Percentiles rank a stretch among this genome's conserved stretches.
Conservation (phyloP, 805 yeast genomes). For the Kazachstania bromeliacearum region DNA sequence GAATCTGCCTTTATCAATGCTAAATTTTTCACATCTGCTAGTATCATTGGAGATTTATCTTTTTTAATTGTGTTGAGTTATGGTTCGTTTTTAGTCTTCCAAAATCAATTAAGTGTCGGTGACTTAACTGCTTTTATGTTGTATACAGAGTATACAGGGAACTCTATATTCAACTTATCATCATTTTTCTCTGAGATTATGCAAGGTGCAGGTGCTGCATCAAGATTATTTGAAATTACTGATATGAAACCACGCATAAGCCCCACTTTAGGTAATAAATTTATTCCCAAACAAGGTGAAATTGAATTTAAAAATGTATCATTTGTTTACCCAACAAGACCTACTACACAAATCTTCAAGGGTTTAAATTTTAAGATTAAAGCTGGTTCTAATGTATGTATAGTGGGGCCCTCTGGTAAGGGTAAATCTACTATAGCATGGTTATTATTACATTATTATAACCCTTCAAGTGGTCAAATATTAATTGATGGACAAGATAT, state of each 20-base stretch:
- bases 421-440: conserved; percentile 81
- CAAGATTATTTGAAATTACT: conserved; percentile 78
- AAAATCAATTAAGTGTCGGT: conserved; percentile 73
- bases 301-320: conserved; percentile 58
- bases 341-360: conserved; percentile 47
- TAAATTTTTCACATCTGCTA: conserved; percentile 65
- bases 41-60: conserved; percentile 76
- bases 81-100: conserved; percentile 74
- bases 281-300: conserved; percentile 30
- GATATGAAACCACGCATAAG: conserved; percentile 66
- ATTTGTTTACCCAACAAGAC: conserved; percentile 85
- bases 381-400: conserved; percentile 54
- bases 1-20: conserved; percentile 76
- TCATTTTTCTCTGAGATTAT: conserved; percentile 88
- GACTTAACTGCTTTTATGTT: conserved; percentile 89
- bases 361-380: conserved; percentile 40
- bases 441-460: conserved; percentile 49
- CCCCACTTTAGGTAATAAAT: conserved; percentile 50
- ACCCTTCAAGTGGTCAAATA: conserved; percentile 39
- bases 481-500: conserved; percentile 46
- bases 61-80: conserved; percentile 65
- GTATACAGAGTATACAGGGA: conserved; percentile 91
- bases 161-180: conserved; percentile 84
- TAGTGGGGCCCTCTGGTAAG: conserved; percentile 82
- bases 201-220: conserved; percentile 97